Percentiles rank a stretch among this genome's conserved stretches.
Evolutionary conservation across 2,329 filamentous ascomycete species (phyloP).

Genomic region (Pseudogymnoascus sp.): DNA sequence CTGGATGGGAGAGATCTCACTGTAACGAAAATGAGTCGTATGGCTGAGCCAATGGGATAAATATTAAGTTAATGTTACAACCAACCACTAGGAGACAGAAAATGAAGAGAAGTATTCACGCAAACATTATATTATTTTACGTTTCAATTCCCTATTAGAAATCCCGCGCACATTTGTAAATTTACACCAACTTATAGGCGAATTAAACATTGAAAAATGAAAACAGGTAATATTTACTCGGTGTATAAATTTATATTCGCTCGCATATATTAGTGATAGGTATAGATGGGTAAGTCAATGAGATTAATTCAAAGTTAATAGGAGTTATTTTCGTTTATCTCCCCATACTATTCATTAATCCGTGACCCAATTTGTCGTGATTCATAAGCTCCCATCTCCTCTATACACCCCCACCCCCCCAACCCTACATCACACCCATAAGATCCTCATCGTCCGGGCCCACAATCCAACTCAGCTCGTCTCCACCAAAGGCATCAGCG

Average conservation of each 20-base stretch:
- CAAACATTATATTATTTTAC: not conserved
- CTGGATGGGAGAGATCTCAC: not conserved
- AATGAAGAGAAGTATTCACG: not conserved
- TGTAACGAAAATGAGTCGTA: slow-evolving; percentile 5
- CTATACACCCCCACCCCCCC: not conserved
- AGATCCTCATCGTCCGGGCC: slow-evolving; percentile 47
- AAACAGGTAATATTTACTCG: not conserved
- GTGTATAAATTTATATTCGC: not conserved
- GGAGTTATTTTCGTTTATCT: not conserved
- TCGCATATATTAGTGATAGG: not conserved
- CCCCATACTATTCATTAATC: not conserved
- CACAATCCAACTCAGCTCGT: slow-evolving; percentile 25
- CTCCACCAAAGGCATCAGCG: slow-evolving; percentile 27
- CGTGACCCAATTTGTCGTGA: not conserved
- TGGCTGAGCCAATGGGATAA: not conserved
- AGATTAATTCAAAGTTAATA: not conserved
- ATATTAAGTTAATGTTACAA: not conserved
- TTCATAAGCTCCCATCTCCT: slow-evolving; percentile 4
- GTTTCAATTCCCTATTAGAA: not conserved
- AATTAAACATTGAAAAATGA: not conserved
- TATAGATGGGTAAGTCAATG: not conserved
- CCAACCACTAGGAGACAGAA: not conserved
- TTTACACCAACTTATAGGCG: not conserved
- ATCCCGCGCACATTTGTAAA: not conserved
- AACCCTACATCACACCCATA: slow-evolving; percentile 37